Evolutionary conservation across 2,329 filamentous ascomycete species (phyloP), one percentile per base, ranked within the genome.

Genomic region (Microcyclosporella mali): DNA sequence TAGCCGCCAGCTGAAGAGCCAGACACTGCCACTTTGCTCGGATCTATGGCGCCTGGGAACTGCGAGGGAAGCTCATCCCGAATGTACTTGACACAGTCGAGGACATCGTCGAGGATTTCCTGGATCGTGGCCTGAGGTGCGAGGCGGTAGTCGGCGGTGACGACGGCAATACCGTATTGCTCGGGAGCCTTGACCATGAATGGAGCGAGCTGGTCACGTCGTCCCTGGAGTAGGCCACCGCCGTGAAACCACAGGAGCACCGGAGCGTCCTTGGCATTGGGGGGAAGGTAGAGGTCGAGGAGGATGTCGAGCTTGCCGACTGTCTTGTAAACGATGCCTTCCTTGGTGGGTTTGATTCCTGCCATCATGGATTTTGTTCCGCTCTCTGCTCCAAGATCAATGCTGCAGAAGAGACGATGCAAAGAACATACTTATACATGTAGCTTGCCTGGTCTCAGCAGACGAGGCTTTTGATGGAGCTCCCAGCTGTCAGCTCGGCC

Each of bases 111-210:
- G 31, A 53, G 48, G 37, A 61, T 56, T 27, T 62, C 55, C 42
- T 53, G 41, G 10, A 64, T 43, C 44, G 51, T 50, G 28, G 58
- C 49, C 47, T 64, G 58, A 35, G 60, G 59, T 14, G 59, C 59
- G 6, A 62, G 49, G 15, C 59, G 56, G 37, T 62, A 62, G 47
- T 62, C 59, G 33, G 59, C 58, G 2, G 56, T 56, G n/a, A 61
- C 46, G 37, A 59, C 34, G 17, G 56, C 56, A 16, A 56, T 31
- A 17, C 53, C 49, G 46, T 60, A 51, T 15, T 51, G 50, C 4
- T 42, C n/a, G 11, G 56, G 43, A 16, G 53, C 55, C 2, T 43
- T 43, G 8, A 53, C 48, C 50, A 62, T 52, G 46, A 55, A 53
- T n/a, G 57, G 55, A 3, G 58, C 40, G 11, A 58, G 39, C 27